phyloP scores from a whole-genome alignment of 139 green algal genomes.

The Pleodorina starrii region DNA sequence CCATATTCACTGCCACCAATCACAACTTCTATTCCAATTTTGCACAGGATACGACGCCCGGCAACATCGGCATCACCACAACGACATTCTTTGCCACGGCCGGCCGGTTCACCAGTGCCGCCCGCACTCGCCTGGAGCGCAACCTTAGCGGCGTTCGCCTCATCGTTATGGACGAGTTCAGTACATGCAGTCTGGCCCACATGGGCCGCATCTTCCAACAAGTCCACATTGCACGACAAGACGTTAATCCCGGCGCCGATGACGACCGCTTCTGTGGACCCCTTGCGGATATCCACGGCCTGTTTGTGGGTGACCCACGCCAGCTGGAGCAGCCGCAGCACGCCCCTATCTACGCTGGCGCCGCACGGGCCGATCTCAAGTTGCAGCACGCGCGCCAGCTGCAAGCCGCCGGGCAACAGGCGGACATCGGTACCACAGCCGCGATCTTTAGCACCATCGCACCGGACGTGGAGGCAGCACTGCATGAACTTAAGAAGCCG shows the following conservation, averaged over 20 bases:
- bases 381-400: not conserved
- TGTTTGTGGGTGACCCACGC: not conserved
- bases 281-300: not conserved
- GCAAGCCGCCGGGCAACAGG: not conserved
- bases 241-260: not conserved
- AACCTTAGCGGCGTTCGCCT: not conserved
- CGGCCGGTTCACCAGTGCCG: not conserved
- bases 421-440: not conserved
- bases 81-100: not conserved
- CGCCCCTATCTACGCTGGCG: not conserved
- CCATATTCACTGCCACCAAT: no score
- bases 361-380: not conserved
- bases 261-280: not conserved
- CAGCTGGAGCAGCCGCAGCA: not conserved
- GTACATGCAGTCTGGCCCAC: not conserved
- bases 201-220: not conserved
- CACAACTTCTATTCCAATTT: no score
- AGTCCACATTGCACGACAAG: not conserved
- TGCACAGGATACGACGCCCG: slow-evolving; percentile 9
- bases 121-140: not conserved
- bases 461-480: not conserved
- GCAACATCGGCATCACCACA: not conserved
- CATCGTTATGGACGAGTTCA: slow-evolving; percentile 33
- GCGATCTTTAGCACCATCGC: no score
- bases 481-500: not conserved